Evolutionary conservation across 257 asterid species (phyloP), one percentile per base, ranked within the genome.

Genomic region (Mentha longifolia): DNA sequence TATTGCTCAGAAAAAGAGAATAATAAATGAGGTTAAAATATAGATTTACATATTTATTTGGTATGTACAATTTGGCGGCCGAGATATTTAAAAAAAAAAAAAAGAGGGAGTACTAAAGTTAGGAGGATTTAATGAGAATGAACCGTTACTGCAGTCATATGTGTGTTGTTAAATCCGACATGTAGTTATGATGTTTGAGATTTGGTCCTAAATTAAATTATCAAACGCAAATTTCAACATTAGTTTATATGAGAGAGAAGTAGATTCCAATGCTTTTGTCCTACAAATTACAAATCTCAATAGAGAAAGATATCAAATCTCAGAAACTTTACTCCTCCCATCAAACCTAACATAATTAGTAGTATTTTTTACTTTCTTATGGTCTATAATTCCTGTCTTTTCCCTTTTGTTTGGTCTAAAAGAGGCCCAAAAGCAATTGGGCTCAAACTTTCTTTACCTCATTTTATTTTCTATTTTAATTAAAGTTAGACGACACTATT

Each of bases 191-290:
- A 20, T 54, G 72, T 63, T 63, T 65, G 67, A 56, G 62, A 59
- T n/a, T 75, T 72, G 55, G 51, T 59, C 71, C 68, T 28, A 51
- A 17, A 69, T 68, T 69, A 42, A 25, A 20, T n/a, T 41, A 30
- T 17, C 3, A 11, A 45, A 55, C 15, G 5, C 17, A 20, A 4
- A 30, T 22, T 58, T 67, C 9, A 50, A 57, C 35, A n/a, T 6
- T 74, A 35, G 7, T 49, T 68, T 60, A 14, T 51, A 35, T 54
- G 64, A 75, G 20, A 52, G 16, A 35, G 57, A 75, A 31, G 72
- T 74, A 47, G 50, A 61, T 61, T 76, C 83, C 88, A 75, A 77
- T 56, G 80, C 83, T 58, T 67, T 78, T 78, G 81, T 74, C 82
- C 59, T 10, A 25, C 60, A 65, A 65, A 58, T 28, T 61, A 66